These are phyloP conservation scores for Hirsutella thompsonii DNA, from an alignment of 2,329 filamentous ascomycete genomes.

Conservation along the genomic window DNA sequence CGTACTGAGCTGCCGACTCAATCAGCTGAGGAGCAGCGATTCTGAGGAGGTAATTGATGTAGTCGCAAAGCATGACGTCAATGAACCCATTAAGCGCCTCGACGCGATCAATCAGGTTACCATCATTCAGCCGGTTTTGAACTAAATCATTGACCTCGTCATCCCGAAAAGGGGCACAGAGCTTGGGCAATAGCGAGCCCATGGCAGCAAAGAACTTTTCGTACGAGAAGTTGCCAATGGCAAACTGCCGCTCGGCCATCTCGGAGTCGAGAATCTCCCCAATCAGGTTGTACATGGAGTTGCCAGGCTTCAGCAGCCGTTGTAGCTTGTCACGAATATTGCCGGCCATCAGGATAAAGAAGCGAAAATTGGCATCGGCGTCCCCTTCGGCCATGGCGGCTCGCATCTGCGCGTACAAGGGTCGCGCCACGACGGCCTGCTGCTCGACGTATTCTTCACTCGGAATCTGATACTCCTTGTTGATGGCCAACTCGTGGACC, in stretches of 20 bases:
- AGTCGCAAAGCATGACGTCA: constrained; percentile 66
- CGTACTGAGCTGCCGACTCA: constrained; percentile 58
- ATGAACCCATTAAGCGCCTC: constrained; percentile 65
- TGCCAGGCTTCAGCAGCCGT: constrained; percentile 55
- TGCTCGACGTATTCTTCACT: constrained; percentile 44
- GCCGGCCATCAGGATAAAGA: constrained; percentile 58
- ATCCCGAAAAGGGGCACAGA: constrained; percentile 73
- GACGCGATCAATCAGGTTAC: constrained; percentile 61
- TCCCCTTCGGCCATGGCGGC: constrained; percentile 55
- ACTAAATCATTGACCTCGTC: constrained; percentile 57
- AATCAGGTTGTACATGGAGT: constrained; percentile 62
- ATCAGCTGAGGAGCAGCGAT: constrained; percentile 59
- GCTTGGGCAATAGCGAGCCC: constrained; percentile 59
- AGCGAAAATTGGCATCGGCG: constrained; percentile 49
- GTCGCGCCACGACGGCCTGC: constrained; percentile 33
- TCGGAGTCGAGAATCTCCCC: constrained; percentile 64
- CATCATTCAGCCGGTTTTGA: constrained; percentile 44
- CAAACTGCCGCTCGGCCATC: constrained; percentile 55
- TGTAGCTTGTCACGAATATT: constrained; percentile 62
- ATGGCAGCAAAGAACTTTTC: constrained; percentile 70
- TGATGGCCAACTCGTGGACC: constrained; percentile 69
- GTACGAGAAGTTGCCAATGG: constrained; percentile 64
- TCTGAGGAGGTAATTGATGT: constrained; percentile 68
- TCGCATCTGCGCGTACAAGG: constrained; percentile 43
- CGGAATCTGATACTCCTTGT: constrained; percentile 65